phyloP scores from a whole-genome alignment of 2,329 filamentous ascomycete species.

The Ophiostoma novo-ulmi region DNA sequence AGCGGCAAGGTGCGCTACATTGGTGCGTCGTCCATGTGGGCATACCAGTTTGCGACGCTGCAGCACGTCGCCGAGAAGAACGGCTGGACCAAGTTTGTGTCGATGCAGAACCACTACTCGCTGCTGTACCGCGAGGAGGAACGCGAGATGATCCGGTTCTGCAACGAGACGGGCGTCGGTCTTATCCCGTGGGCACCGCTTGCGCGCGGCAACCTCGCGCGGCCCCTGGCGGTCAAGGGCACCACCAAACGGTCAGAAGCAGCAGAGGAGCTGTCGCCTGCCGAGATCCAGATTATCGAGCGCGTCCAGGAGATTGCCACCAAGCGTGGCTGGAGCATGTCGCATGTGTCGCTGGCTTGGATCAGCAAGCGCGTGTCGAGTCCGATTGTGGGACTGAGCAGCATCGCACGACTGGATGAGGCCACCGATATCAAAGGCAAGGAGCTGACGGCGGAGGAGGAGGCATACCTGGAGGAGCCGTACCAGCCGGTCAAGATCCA shows the following conservation, averaged over 20 bases:
- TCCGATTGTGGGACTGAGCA: slow-evolving; percentile 60
- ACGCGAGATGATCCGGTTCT: slow-evolving; percentile 37
- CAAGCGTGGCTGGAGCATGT: slow-evolving; percentile 26
- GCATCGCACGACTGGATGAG: slow-evolving; percentile 56
- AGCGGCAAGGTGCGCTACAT: slow-evolving; percentile 49
- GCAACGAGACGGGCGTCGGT: slow-evolving; percentile 34
- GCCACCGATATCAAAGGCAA: slow-evolving; percentile 46
- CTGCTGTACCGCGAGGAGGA: slow-evolving; percentile 53
- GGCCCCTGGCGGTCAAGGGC: slow-evolving; percentile 29
- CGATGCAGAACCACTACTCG: slow-evolving; percentile 52
- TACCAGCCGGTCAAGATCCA: slow-evolving; percentile 50
- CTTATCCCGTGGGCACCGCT: slow-evolving; percentile 39
- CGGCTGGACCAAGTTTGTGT: slow-evolving; percentile 51
- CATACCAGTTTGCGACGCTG: slow-evolving; percentile 43
- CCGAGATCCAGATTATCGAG: slow-evolving; percentile 29
- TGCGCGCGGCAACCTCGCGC: slow-evolving; percentile 33
- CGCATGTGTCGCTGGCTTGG: slow-evolving; percentile 60
- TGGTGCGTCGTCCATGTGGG: slow-evolving; percentile 42
- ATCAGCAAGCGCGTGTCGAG: slow-evolving; percentile 48
- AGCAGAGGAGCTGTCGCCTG: slow-evolving; percentile 26
- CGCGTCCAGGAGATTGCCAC: slow-evolving; percentile 27
- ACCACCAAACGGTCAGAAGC: slow-evolving; percentile 19
- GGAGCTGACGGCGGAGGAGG: slow-evolving; percentile 53
- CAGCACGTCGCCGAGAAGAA: slow-evolving; percentile 47
- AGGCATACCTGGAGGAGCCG: slow-evolving; percentile 56